Base-by-base conservation (phyloP, 2,329 filamentous ascomycete genomes). In the Penicillium sp. region DNA sequence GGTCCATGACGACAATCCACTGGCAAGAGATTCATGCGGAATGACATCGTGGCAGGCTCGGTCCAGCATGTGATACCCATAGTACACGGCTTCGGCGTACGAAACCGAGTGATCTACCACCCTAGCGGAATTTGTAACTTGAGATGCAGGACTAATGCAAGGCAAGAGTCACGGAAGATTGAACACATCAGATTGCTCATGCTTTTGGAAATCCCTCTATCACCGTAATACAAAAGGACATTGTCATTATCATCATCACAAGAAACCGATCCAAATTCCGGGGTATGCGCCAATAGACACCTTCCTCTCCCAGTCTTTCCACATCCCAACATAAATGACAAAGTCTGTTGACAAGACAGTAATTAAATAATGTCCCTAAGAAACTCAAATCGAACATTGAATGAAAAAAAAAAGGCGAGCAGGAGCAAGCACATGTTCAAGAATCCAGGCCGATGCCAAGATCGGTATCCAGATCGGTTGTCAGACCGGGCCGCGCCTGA, bases 401-500 rank as follows among this genome's bases (percentile, higher is more conserved):
- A 30, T 13, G 35, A 38, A 32, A 28, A 30, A 20, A 38, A 8
- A 39, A 27, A 36, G 20, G 4, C 19, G 30, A 33, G 34, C 15
- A 11, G 16, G 30, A 29, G 32, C 3, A n/a, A 17, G 14, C 21
- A 31, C 35, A 25, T 26, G 38, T 39, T 51, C 32, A 50, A 19
- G 46, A 43, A 39, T 47, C 39, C 26, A 51, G 28, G 26, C 20
- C 35, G 17, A 54, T 45, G 14, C 51, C 49, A 20, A 56, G 43
- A 39, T 48, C 45, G 20, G 47, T 38, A 29, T 56, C 49, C 29
- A 56, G 28, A 43, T 56, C 50, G 7, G 46, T 38, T 18, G 46
- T 42, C 38, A 52, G 9, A 27, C 38, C 36, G 36, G 43, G 20
- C 36, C 36, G 43, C 14, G 25, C 15, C 29, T 43, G 45, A 45